Evolutionary conservation across 768 basidiomycete species (phyloP), one percentile per base, ranked within the genome.

Genomic region (Daedaleopsis nitida): DNA sequence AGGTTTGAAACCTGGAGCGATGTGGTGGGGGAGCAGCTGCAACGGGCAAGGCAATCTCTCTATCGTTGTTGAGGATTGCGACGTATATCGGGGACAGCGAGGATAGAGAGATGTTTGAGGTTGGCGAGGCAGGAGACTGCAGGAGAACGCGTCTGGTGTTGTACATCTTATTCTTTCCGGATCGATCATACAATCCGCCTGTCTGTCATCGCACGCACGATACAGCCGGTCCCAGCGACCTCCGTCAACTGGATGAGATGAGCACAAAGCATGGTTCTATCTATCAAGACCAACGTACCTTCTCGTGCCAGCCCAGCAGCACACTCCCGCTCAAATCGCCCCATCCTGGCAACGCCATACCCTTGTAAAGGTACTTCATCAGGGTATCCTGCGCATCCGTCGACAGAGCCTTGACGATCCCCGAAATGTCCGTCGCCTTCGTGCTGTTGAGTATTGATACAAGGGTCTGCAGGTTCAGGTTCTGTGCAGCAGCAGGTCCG

Each of bases 361-460:
- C 96, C 78, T 98, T 98, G 84, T 98, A 98, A 16, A 98, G 79
- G 71, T 96, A 98, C 73, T 96, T 96, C 96, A 97, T 98, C 56
- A 98, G 81, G 35, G 88, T 91, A 70, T 97, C 96, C 69, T 95
- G 92, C 47, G 83, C 77, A 53, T 92, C 89, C 66, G 82, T 82
- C 3, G 87, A 82, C 34, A 98, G 81, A 0, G 81, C 73, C 69
- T 87, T 90, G 72, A 97, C 81, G 52, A 91, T 85, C 24, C 77
- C 76, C 3, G 89, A 81, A 64, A 98, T 93, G 64, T 98, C 96
- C 2, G 92, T 83, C 6, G 94, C 79, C 73, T 96, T 94, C 13
- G 95, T 97, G 59, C 92, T 94, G 80, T 97, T 98, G 64, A 98
- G 84, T 65, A 98, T 92, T 0, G 91, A 87, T 38, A 96, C 82